These are phyloP conservation scores for Dendrobium nobile DNA, from an alignment of 106 monocot genomes.

Conservation along the genomic window DNA sequence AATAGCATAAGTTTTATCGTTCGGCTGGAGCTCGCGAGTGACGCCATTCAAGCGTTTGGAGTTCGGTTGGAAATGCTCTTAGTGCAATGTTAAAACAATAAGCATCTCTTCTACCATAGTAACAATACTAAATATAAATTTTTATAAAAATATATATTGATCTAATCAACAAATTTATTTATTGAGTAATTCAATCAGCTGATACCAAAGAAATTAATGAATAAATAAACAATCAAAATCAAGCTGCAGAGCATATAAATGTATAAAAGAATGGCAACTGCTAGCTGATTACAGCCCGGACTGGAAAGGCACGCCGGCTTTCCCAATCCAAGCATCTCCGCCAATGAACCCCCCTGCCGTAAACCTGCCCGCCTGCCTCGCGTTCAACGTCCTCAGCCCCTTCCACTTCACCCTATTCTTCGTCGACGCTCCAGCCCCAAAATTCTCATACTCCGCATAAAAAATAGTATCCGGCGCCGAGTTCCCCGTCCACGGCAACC, in stretches of 20 bases:
- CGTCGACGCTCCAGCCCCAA: constrained; percentile 6
- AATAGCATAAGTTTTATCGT: too few species aligned
- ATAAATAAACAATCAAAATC: neutral
- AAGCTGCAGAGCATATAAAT: too few species aligned
- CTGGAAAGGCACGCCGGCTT: neutral
- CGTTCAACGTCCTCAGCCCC: constrained; percentile 7
- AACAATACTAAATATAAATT: too few species aligned
- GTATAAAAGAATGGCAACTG: too few species aligned
- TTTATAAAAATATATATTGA: too few species aligned
- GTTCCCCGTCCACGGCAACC: constrained; percentile 9
- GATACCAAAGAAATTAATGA: neutral
- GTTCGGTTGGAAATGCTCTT: too few species aligned
- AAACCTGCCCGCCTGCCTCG: constrained; percentile 9
- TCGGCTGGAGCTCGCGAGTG: too few species aligned
- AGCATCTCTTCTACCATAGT: too few species aligned
- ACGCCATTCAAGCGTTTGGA: too few species aligned
- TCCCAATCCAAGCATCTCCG: neutral
- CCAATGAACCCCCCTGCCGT: constrained; percentile 17
- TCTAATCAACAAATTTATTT: neutral
- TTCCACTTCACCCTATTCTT: constrained; percentile 13
- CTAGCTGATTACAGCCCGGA: neutral
- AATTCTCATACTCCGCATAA: constrained; percentile 17
- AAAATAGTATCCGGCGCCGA: constrained; percentile 13
- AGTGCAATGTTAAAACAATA: too few species aligned
- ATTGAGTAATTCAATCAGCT: neutral